phyloP scores from a whole-genome alignment of 1,139 yeast genomes.

The Zygosaccharomyces sapae region DNA sequence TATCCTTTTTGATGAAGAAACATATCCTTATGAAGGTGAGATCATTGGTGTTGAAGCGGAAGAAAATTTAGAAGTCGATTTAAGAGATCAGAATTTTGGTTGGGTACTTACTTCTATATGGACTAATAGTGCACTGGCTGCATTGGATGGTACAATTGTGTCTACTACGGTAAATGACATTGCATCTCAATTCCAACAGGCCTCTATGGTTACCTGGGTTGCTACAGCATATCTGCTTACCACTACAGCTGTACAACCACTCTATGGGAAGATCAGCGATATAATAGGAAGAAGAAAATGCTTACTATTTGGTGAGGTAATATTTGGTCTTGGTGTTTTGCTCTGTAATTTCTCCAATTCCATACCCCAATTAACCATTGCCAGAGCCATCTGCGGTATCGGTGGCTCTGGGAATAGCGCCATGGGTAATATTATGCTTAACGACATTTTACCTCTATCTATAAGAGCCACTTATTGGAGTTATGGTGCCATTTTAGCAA shows the following conservation, averaged over 20 bases:
- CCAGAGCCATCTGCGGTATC: constrained; percentile 17
- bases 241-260: constrained; percentile 33
- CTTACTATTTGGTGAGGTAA: constrained; percentile 29
- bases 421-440: constrained; percentile 14
- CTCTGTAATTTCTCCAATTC: constrained; percentile 12
- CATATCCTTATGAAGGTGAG: constrained; percentile 1
- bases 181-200: constrained; percentile 41
- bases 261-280: constrained; percentile 39
- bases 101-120: constrained; percentile 36
- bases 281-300: constrained; percentile 38
- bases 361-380: constrained; percentile 12
- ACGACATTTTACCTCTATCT: constrained; percentile 15
- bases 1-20: neutral
- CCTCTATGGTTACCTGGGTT: constrained; percentile 36
- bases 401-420: constrained; percentile 18
- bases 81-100: constrained; percentile 14
- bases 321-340: constrained; percentile 32
- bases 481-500: constrained; percentile 15
- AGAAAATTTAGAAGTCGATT: constrained; percentile 8
- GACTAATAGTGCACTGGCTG: constrained; percentile 38
- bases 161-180: constrained; percentile 38
- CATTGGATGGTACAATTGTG: constrained; percentile 39
- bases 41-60: neutral
- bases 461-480: constrained; percentile 15
- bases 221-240: constrained; percentile 34